Evolutionary conservation across 306 rosid genomes (phyloP).

Genomic region (Dryas octopetala): DNA sequence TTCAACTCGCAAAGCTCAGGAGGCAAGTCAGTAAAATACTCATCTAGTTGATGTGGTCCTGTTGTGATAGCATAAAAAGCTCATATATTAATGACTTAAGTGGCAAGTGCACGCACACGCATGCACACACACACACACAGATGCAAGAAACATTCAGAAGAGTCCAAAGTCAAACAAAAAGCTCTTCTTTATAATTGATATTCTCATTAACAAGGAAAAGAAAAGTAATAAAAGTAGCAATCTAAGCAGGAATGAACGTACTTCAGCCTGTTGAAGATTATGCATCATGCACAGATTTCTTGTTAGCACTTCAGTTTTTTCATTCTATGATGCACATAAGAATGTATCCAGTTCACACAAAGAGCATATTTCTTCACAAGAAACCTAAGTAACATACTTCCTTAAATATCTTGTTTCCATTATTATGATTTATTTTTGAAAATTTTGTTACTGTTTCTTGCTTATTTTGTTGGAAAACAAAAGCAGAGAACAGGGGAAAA

Average conservation of each 20-base stretch:
- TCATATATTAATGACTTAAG: conserved; percentile 9
- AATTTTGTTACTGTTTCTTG: background rate
- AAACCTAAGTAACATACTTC: background rate
- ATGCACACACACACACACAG: background rate
- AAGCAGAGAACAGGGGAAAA: background rate
- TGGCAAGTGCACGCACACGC: background rate
- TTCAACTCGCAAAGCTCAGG: conserved; percentile 89
- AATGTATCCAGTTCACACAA: background rate
- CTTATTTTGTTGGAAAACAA: background rate
- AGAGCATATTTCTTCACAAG: background rate
- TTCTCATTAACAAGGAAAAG: background rate
- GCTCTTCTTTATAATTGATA: background rate
- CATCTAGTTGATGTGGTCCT: conserved; percentile 64
- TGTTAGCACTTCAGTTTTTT: background rate
- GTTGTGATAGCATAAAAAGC: conserved; percentile 20
- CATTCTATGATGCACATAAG: background rate
- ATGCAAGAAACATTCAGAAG: conserved; percentile 23
- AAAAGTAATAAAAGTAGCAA: background rate
- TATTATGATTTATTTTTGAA: background rate
- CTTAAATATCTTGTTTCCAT: background rate
- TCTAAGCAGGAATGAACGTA: background rate
- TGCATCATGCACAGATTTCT: background rate
- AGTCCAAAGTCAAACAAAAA: conserved; percentile 23
- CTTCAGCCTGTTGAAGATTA: conserved; percentile 7
- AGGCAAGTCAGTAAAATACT: conserved; percentile 58